Base-by-base conservation (phyloP, 441 rosid species). In the Mallotus repandus region DNA sequence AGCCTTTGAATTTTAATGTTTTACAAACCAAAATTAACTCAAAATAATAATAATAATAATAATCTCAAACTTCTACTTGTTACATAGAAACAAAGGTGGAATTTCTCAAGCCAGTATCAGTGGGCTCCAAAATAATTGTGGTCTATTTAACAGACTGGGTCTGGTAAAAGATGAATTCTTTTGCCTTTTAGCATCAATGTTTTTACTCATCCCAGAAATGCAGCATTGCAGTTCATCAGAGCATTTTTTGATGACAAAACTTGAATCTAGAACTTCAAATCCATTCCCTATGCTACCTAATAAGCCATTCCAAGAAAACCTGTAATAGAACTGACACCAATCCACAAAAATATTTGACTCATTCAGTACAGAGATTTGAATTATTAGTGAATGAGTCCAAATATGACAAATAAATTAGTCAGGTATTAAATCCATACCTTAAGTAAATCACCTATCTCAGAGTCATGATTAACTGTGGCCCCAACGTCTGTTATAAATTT, bases 401-500 rank as follows among this genome's bases (percentile, higher is more conserved):
- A 38, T 35, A 35, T 16, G 14, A 58, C 32, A 25, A 9, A 22
- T 1, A 63, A 43, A 38, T 38, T 68, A 71, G 46, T 50, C 22
- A 45, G 73, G 8, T 38, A 6, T 38, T 19, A 55, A 71, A 73
- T 48, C 13, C 66, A 32, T 86, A 94, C 99, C 98, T 95, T 95
- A 53, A 95, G 86, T 69, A 93, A 78, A 84, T 95, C 95, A 79
- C 96, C 97, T 65, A 95, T 90, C 58, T 93, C 99, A 61, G 91
- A 87, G 84, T 93, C 98, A 82, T 86, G 86, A 83, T 93, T 95
- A 60, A 95, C 80, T 14, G 89, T 89, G 74, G 96, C 87, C 67
- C 89, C 99, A 80, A 95, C 99, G 78, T 95, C 98, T 7, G 96
- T 88, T 77, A 95, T 93, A 56, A 95, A 87, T 78, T 93, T 95